Conservation (phyloP, 371 early-diverging fungal genomes). For the Apophysomyces trapeziformis region DNA sequence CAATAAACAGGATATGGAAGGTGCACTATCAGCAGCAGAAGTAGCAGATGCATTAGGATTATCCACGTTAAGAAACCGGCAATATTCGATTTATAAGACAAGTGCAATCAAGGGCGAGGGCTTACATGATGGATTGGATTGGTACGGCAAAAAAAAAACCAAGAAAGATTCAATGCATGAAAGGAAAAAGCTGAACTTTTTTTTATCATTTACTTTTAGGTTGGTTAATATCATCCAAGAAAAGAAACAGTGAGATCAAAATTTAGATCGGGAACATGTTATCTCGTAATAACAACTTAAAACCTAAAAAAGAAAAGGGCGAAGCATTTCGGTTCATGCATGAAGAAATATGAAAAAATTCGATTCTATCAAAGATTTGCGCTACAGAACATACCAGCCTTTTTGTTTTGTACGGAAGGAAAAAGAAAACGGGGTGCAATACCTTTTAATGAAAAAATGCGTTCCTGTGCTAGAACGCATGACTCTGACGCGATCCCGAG, state of each 20-base stretch:
- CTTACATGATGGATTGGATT: conserved; percentile 91
- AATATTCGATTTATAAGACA: conserved; percentile 93
- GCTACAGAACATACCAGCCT: too few relatives aligned
- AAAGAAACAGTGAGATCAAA: conserved; percentile 39
- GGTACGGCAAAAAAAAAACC: conserved; percentile 45
- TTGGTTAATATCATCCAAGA: conserved; percentile 56
- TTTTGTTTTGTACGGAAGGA: too few relatives aligned
- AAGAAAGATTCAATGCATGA: not conserved
- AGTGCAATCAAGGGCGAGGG: conserved; percentile 96
- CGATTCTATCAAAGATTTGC: not conserved
- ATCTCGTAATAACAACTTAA: too few relatives aligned
- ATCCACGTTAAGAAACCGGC: conserved; percentile 80
- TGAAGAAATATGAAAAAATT: too few relatives aligned
- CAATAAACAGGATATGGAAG: conserved; percentile 93
- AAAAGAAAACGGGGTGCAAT: too few relatives aligned
- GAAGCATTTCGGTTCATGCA: too few relatives aligned
- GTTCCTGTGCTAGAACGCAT: too few relatives aligned
- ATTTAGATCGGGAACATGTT: not conserved
- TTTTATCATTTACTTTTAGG: conserved; percentile 27
- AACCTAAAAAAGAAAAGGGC: too few relatives aligned
- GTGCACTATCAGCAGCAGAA: conserved; percentile 84
- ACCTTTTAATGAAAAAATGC: too few relatives aligned
- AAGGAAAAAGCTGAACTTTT: not conserved
- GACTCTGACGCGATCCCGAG: too few relatives aligned
- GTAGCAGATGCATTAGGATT: conserved; percentile 88